Percentiles rank a stretch among this genome's conserved stretches.
These are phyloP conservation scores for Sordariomycetes sp. DNA, from an alignment of 2,329 filamentous ascomycete genomes.

Conservation along the genomic window DNA sequence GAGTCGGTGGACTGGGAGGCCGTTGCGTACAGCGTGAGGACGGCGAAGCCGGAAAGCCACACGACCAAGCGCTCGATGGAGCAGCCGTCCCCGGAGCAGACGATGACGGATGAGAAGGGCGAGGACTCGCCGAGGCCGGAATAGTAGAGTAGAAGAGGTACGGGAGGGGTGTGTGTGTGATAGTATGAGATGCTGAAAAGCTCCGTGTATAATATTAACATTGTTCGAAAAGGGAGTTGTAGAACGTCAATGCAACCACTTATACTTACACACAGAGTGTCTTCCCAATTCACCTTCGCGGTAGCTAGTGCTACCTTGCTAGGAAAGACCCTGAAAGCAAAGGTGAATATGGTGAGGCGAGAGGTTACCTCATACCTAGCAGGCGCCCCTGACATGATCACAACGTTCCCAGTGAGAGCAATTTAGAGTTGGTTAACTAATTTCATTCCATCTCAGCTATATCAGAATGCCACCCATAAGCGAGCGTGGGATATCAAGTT, in stretches of 20 bases:
- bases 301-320: no score
- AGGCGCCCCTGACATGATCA: not conserved
- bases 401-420: not conserved
- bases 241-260: no score
- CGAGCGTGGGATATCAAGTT: not conserved
- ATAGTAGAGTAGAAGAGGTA: not conserved
- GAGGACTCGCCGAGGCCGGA: not conserved
- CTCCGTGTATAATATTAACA: not conserved
- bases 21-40: conserved; percentile 34
- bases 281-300: no score
- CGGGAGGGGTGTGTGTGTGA: not conserved
- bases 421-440: not conserved
- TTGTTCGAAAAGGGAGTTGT: not conserved
- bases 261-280: no score
- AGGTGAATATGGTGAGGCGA: no score
- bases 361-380: no score
- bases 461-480: not conserved
- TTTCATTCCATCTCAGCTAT: not conserved
- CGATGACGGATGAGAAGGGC: not conserved
- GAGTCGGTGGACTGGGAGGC: conserved; percentile 72
- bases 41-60: not conserved
- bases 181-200: not conserved
- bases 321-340: no score
- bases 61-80: not conserved
- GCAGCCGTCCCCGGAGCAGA: conserved; percentile 1